Evolutionary conservation across 495 filamentous ascomycete species (phyloP), one percentile per base, ranked within the genome.

Genomic region (Neurospora intermedia): DNA sequence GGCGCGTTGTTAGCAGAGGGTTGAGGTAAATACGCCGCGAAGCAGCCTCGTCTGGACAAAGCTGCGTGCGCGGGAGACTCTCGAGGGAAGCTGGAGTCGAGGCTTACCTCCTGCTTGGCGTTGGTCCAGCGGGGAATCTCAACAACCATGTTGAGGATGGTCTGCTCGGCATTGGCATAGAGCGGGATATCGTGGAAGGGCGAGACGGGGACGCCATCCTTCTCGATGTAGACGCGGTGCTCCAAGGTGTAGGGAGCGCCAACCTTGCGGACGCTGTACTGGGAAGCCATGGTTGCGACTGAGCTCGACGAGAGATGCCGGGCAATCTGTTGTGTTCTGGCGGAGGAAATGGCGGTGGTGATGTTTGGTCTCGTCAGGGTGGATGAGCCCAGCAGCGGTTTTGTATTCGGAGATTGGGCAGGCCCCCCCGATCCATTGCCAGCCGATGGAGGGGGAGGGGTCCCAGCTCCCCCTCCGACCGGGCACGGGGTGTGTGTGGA

Each of bases 51-150:
- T 72, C 2, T 69, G 6, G 11, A 38, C 20, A 13, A 35, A 70
- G 73, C 72, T 74, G 69, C 39, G 59, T 46, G n/a, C 18, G 41
- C 27, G 20, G 40, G 39, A 40, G 35, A 31, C 54, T 9, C 31
- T n/a, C 39, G 42, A 41, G 39, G 23, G 69, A 71, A 73, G 80
- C 85, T 59, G 42, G 42, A 16, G 15, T 43, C 6, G 15, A 43
- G 15, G 42, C 42, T 43, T 86, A 96, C 95, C 92, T 99, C 96
- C 84, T 94, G 91, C 91, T 99, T 99, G 77, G 91, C 96, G 86
- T 99, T 99, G 82, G 94, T 97, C 96, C 96, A 99, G 84, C 96
- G 89, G 62, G 96, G 96, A 79, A 98, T 97, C 90, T 98, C 96
- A 74, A 98, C 96, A 70, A 99, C 84, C 96, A 99, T 99, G 89